These are phyloP conservation scores for Butyriboletus loyo DNA, from an alignment of 768 basidiomycete genomes.

Conservation along the genomic window DNA sequence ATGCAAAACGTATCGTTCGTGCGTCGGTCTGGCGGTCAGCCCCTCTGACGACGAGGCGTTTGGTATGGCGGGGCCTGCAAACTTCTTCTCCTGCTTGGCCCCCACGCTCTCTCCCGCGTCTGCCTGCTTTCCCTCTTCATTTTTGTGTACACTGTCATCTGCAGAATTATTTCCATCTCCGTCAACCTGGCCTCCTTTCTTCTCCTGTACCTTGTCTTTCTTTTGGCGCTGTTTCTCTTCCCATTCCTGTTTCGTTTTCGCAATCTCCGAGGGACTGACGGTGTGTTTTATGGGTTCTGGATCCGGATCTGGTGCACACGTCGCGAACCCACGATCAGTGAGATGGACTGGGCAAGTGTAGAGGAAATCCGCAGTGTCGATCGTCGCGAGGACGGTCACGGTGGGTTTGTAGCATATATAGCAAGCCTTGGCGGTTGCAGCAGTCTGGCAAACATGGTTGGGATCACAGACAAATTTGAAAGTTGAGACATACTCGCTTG, in stretches of 20 bases:
- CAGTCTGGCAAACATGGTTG: conserved; percentile 49
- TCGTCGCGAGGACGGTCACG: conserved; percentile 78
- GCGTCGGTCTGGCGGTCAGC: conserved; percentile 44
- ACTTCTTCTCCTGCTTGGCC: conserved; percentile 16
- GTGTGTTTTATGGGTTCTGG: conserved; percentile 35
- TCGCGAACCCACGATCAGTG: conserved; percentile 73
- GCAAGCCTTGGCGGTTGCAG: conserved; percentile 75
- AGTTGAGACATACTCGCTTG: conserved; percentile 63
- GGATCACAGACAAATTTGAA: background rate
- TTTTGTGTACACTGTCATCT: conserved; percentile 13
- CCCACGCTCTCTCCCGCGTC: conserved; percentile 33
- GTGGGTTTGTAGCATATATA: conserved; percentile 80
- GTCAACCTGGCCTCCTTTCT: conserved; percentile 31
- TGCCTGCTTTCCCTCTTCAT: conserved; percentile 34
- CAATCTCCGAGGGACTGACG: conserved; percentile 66
- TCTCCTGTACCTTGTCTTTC: conserved; percentile 50
- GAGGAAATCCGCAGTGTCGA: conserved; percentile 80
- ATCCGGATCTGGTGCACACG: conserved; percentile 42
- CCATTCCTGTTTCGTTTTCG: conserved; percentile 76
- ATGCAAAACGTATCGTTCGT: conserved; percentile 79
- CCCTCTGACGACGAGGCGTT: conserved; percentile 31
- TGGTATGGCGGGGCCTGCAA: conserved; percentile 17
- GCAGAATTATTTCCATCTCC: conserved; percentile 29
- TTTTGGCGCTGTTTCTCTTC: conserved; percentile 68
- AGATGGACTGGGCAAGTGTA: conserved; percentile 85